These are phyloP conservation scores for Pleurotus citrinopileatus DNA, from an alignment of 768 basidiomycete genomes.

Conservation along the genomic window DNA sequence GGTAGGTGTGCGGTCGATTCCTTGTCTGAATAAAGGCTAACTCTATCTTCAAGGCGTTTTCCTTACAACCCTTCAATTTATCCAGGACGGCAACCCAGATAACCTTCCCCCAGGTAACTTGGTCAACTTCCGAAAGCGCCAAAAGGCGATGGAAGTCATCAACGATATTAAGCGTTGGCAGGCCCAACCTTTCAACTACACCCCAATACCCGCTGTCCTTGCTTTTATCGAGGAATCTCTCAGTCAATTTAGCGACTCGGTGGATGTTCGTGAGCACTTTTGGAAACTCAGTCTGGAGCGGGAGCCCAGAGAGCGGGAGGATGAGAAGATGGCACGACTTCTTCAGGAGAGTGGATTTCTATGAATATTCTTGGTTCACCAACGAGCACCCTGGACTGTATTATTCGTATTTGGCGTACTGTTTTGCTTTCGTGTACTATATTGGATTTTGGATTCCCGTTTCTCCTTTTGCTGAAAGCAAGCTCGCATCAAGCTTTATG, in stretches of 20 bases:
- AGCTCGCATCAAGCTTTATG: too few relatives aligned
- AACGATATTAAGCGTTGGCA: slow-evolving; percentile 97
- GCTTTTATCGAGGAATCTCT: slow-evolving; percentile 79
- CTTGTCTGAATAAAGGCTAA: slow-evolving; percentile 10
- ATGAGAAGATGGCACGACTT: slow-evolving; percentile 92
- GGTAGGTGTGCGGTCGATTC: slow-evolving; percentile 45
- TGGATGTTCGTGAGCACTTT: slow-evolving; percentile 70
- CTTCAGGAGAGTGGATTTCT: slow-evolving; percentile 88
- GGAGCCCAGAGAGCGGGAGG: slow-evolving; percentile 93
- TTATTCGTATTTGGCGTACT: slow-evolving; percentile 14
- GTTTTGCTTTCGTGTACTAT: slow-evolving; percentile 13
- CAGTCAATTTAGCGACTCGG: slow-evolving; percentile 63
- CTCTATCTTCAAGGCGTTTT: slow-evolving; percentile 69
- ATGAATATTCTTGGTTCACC: slow-evolving; percentile 30
- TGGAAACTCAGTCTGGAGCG: slow-evolving; percentile 85
- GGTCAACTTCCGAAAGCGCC: slow-evolving; percentile 95
- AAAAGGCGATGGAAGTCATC: slow-evolving; percentile 95
- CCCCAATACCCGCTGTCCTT: slow-evolving; percentile 60
- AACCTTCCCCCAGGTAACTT: slow-evolving; percentile 63
- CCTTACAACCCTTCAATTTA: slow-evolving; percentile 94
- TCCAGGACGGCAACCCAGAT: slow-evolving; percentile 95
- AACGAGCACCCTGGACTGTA: slow-evolving; percentile 12
- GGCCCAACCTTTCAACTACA: slow-evolving; percentile 84
- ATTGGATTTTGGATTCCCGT: slow-evolving; percentile 6
- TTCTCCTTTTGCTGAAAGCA: too few relatives aligned